These are phyloP conservation scores for Alnus glutinosa DNA, from an alignment of 306 rosid genomes.

Conservation along the genomic window DNA sequence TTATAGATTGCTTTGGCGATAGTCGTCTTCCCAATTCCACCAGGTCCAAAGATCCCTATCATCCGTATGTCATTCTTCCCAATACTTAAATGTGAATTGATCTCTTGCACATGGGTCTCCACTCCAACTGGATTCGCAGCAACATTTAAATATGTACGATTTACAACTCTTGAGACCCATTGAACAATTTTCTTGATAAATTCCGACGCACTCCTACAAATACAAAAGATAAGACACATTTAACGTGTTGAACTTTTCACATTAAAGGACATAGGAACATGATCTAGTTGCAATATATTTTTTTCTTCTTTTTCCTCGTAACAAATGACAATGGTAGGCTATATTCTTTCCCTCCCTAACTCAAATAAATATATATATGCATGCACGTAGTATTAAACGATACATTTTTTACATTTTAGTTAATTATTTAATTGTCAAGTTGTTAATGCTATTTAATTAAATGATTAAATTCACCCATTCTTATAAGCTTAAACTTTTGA, in stretches of 20 bases:
- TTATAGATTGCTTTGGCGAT: constrained; percentile 15
- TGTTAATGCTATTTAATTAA: too few relatives aligned
- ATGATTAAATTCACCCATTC: too few relatives aligned
- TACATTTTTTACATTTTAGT: too few relatives aligned
- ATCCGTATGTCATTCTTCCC: neutral
- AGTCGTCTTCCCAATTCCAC: constrained; percentile 21
- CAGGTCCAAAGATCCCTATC: constrained; percentile 19
- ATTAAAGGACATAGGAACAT: neutral
- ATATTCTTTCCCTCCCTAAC: too few relatives aligned
- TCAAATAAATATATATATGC: too few relatives aligned
- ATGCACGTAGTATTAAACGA: too few relatives aligned
- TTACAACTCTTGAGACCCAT: neutral
- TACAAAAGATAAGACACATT: constrained; percentile 1
- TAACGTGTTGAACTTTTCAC: neutral
- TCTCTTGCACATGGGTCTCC: neutral
- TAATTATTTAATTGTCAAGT: too few relatives aligned
- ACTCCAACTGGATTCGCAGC: neutral
- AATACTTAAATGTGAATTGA: neutral
- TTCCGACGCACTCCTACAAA: neutral
- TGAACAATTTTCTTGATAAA: neutral
- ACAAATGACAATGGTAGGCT: too few relatives aligned
- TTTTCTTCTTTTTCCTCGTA: too few relatives aligned
- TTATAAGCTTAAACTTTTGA: too few relatives aligned
- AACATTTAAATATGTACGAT: neutral
- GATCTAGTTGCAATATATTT: neutral